These are phyloP conservation scores for Pseudozyma thailandica DNA, from an alignment of 1,284 basidiomycete species.

Conservation along the genomic window DNA sequence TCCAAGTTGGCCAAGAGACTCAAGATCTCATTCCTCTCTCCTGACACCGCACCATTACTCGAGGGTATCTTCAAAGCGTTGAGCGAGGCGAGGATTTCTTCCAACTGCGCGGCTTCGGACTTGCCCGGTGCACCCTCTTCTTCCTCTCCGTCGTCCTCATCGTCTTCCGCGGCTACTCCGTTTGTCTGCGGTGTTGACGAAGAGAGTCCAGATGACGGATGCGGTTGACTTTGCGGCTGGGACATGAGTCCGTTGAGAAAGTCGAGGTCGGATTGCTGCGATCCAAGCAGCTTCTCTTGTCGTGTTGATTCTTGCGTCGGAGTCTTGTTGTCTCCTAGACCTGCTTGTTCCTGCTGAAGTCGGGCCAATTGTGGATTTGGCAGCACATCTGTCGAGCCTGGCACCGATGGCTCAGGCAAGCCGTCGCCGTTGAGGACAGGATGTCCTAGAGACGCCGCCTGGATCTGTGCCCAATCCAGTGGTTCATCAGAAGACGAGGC, in stretches of 20 bases:
- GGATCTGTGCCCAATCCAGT: constrained; percentile 32
- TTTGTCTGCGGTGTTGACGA: constrained; percentile 9
- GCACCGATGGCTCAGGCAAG: constrained; percentile 19
- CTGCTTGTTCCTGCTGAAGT: constrained; percentile 13
- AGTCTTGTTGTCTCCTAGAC: constrained; percentile 21
- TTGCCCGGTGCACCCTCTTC: constrained; percentile 8
- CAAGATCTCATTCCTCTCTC: constrained; percentile 41
- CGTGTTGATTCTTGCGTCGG: constrained; percentile 39
- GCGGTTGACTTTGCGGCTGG: constrained; percentile 17
- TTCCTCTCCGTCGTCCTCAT: not conserved
- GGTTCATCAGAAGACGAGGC: constrained; percentile 29
- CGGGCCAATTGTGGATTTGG: constrained; percentile 20
- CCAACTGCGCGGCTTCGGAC: constrained; percentile 40
- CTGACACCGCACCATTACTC: constrained; percentile 23
- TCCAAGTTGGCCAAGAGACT: constrained; percentile 41
- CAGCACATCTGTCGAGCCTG: constrained; percentile 2
- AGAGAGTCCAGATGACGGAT: not conserved
- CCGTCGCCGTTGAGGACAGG: constrained; percentile 35
- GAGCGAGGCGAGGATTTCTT: constrained; percentile 44
- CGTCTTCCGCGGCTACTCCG: not conserved
- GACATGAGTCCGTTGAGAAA: constrained; percentile 42
- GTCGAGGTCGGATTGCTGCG: constrained; percentile 37
- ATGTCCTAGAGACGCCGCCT: constrained; percentile 18
- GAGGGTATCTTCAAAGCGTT: constrained; percentile 40
- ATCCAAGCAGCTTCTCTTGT: constrained; percentile 18